These are phyloP conservation scores for Salicornia ramosissima DNA, from an alignment of 148 eudicot genomes.

Conservation along the genomic window DNA sequence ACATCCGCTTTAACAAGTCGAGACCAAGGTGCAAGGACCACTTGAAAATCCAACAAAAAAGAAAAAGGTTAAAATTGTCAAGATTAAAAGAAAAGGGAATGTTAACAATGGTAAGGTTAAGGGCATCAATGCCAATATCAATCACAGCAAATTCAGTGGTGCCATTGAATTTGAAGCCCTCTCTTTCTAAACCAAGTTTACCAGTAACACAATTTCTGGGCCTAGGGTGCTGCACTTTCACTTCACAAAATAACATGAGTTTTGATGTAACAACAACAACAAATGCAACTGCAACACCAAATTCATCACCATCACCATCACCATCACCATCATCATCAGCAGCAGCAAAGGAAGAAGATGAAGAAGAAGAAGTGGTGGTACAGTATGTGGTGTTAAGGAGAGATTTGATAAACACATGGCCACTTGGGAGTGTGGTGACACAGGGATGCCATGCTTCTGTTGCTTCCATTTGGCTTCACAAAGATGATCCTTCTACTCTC, in stretches of 20 bases:
- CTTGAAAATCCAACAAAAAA: no score
- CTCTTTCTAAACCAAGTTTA: background rate
- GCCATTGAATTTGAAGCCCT: background rate
- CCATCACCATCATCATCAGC: background rate
- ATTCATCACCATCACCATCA: background rate
- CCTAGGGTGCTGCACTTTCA: no score
- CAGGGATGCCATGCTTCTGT: constrained; percentile 94
- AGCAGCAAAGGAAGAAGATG: background rate
- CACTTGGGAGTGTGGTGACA: constrained; percentile 70
- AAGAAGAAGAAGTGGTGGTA: constrained; percentile 39
- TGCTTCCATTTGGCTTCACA: constrained; percentile 67
- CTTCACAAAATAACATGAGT: background rate
- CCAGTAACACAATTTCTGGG: background rate
- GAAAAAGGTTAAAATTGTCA: background rate
- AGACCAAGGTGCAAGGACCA: no score
- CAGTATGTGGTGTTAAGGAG: constrained; percentile 83
- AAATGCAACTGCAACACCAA: background rate
- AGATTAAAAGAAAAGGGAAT: background rate
- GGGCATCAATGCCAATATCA: background rate
- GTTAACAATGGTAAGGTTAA: background rate
- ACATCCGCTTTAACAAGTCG: no score
- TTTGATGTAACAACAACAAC: background rate
- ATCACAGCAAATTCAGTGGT: background rate
- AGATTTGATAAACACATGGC: constrained; percentile 77
- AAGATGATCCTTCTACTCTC: constrained; percentile 56